Conservation (phyloP, 768 basidiomycete species). For the Xerocomellus amylosporus region DNA sequence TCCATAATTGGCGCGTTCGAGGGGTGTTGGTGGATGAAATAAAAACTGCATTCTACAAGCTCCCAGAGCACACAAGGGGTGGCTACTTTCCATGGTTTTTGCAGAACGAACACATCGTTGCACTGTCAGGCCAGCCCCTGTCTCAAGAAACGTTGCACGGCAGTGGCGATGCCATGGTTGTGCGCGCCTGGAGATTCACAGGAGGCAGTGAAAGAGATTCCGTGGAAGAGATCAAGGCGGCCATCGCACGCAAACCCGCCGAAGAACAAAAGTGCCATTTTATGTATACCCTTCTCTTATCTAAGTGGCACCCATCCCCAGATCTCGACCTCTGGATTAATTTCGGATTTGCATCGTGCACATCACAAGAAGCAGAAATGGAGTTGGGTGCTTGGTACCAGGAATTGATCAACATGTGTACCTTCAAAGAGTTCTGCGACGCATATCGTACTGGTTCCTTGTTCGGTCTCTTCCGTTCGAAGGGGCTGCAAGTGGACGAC, state of each 20-base stretch:
- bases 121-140: not conserved
- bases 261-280: not conserved
- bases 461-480: not conserved
- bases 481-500: not conserved
- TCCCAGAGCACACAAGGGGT: not conserved
- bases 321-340: not conserved
- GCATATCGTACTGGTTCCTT: not conserved
- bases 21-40: conserved; percentile 4
- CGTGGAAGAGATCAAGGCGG: not conserved
- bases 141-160: not conserved
- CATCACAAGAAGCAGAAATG: not conserved
- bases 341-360: conserved; percentile 4
- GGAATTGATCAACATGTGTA: not conserved
- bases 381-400: not conserved
- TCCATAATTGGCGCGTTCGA: conserved; percentile 1
- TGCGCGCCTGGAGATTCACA: not conserved
- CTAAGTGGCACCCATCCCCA: not conserved
- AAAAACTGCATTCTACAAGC: not conserved
- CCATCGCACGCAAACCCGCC: not conserved
- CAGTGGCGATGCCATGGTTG: not conserved
- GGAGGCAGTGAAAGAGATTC: conserved; percentile 1
- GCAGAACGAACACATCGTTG: conserved; percentile 3
- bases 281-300: not conserved
- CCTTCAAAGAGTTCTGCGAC: conserved; percentile 3
- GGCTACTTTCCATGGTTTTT: conserved; percentile 2